A percentile compares a stretch with the other conserved stretches of the same genome.
Conservation (phyloP, 108 stramenopile genomes). For the Conticribra guillardii region DNA sequence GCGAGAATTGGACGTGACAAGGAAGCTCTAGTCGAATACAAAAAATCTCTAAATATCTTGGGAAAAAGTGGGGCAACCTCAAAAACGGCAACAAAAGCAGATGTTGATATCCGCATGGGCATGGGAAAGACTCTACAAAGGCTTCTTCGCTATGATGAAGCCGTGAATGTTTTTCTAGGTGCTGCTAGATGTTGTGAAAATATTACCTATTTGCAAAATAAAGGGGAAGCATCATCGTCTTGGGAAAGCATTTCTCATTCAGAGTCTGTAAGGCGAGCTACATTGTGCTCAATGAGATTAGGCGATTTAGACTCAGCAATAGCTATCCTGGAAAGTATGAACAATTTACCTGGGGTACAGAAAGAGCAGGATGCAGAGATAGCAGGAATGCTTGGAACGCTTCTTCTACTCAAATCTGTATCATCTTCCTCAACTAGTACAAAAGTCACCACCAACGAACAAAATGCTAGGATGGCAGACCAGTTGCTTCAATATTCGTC, state of each 20-base stretch:
- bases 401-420: slow-evolving; percentile 12
- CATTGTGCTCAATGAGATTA: slow-evolving; percentile 48
- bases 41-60: slow-evolving; percentile 34
- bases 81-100: slow-evolving; percentile 14
- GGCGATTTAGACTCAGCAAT: slow-evolving; percentile 25
- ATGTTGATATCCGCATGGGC: slow-evolving; percentile 41
- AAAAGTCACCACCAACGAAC: background rate
- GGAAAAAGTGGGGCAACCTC: slow-evolving; percentile 2
- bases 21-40: slow-evolving; percentile 49
- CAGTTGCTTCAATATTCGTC: slow-evolving; percentile 5
- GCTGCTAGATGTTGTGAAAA: slow-evolving; percentile 7
- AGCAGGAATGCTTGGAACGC: slow-evolving; percentile 22
- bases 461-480: background rate
- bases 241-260: background rate
- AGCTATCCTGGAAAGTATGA: slow-evolving; percentile 21
- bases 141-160: slow-evolving; percentile 58
- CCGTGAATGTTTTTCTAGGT: slow-evolving; percentile 29
- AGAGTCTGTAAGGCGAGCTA: slow-evolving; percentile 41
- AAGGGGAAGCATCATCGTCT: too few relatives aligned
- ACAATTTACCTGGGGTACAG: slow-evolving; percentile 1
- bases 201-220: background rate
- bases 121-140: slow-evolving; percentile 63
- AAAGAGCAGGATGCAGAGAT: slow-evolving; percentile 13
- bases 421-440: slow-evolving; percentile 1
- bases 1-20: slow-evolving; percentile 66